Evolutionary conservation across 2,329 filamentous ascomycete species (phyloP).

Genomic region (Aspergillus quadrilineatus): DNA sequence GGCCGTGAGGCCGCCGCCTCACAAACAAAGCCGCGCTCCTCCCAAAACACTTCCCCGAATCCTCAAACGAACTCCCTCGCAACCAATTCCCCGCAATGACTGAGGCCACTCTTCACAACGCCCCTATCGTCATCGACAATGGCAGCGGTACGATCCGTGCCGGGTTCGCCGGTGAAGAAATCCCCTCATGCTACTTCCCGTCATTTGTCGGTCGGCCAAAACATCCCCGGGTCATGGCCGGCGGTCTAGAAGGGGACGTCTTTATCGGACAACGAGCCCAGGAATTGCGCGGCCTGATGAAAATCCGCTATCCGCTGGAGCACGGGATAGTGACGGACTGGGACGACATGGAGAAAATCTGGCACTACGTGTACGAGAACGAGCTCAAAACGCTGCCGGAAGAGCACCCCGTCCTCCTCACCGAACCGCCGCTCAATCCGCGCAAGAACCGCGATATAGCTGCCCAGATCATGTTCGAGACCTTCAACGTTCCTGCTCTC

Average conservation of each 20-base stretch:
- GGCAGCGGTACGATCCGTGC: constrained; percentile 96
- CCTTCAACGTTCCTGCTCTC: constrained; percentile 94
- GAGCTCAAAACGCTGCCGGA: constrained; percentile 95
- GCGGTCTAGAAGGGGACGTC: constrained; percentile 90
- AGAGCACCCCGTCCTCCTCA: constrained; percentile 96
- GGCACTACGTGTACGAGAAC: constrained; percentile 96
- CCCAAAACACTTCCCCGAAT: constrained; percentile 18
- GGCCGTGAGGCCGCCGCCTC: constrained; percentile 36
- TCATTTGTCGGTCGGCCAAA: constrained; percentile 97
- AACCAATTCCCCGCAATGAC: constrained; percentile 49
- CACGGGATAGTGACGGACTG: constrained; percentile 98
- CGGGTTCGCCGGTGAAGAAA: constrained; percentile 92
- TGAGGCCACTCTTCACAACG: constrained; percentile 80
- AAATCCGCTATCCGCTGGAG: constrained; percentile 93
- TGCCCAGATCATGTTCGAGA: constrained; percentile 97
- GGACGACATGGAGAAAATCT: constrained; percentile 99
- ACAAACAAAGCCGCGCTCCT: constrained; percentile 22
- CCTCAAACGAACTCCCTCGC: constrained; percentile 8
- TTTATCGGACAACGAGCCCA: constrained; percentile 94
- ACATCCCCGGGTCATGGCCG: constrained; percentile 91
- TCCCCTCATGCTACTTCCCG: constrained; percentile 95
- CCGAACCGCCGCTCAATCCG: constrained; percentile 93
- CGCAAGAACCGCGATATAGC: constrained; percentile 93
- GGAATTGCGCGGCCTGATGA: constrained; percentile 86
- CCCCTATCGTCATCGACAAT: constrained; percentile 97